Base-by-base conservation (phyloP, 805 yeast genomes). In the Candida boidinii region DNA sequence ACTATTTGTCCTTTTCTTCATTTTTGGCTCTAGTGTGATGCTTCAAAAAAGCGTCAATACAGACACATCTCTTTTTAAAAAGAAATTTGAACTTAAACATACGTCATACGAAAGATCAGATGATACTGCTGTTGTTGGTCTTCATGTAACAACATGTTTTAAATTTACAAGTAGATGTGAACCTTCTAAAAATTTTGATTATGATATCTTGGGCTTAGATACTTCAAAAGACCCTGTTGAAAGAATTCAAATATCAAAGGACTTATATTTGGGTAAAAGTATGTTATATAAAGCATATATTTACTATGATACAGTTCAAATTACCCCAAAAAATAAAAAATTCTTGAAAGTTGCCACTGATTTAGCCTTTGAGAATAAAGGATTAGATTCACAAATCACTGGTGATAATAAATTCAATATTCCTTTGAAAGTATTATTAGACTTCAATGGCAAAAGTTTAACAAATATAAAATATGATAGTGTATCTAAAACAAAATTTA, bases 241-340 rank as follows among this genome's bases (percentile, higher is more conserved):
- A 17, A 46, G 53, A 51, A 26, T 30, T 12, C 31, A 33, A 16
- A 28, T 49, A 12, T 44, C 48, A 15, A 50, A 49, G 26, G 51
- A 50, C 21, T 39, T 50, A 8, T 17, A 33, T 4, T 28, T 47
- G n/a, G 41, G 36, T 1, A 25, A 33, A 17, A 33, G 23, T 3
- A 36, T 39, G 39, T 28, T 45, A 17, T 26, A 23, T 6, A 29
- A 36, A 5, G 31, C 35, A 5, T 43, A 37, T 29, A 14, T 50
- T 27, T 42, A 32, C 27, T 37, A 43, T 24, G 35, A 37, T 23
- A 38, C 38, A 7, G 38, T 40, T 18, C 23, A 35, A 2, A 30
- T 36, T 3, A 19, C 23, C 2, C 40, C 34, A 22, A 44, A 41
- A 0, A 29, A 25, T 10, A 17, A 19, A 5, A 17, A 28, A 11